phyloP scores from a whole-genome alignment of 176 grass and related monocot species.

The Aegilops speltoides region DNA sequence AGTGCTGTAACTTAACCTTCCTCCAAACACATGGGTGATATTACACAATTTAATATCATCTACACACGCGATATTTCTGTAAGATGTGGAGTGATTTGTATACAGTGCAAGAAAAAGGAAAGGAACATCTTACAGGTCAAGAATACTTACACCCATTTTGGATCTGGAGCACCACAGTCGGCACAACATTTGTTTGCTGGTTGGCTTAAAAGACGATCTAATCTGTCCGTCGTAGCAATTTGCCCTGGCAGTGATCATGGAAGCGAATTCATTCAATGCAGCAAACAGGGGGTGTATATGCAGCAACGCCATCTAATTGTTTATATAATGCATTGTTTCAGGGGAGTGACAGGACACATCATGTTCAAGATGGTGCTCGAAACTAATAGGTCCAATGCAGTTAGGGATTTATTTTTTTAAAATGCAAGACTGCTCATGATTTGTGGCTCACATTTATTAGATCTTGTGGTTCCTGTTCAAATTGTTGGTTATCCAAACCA shows the following conservation, averaged over 20 bases:
- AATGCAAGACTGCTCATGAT: background rate
- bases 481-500: background rate
- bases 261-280: slow-evolving; percentile 14
- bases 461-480: background rate
- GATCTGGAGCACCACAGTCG: slow-evolving; percentile 80
- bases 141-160: slow-evolving; percentile 94
- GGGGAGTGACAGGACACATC: background rate
- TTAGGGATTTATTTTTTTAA: background rate
- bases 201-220: slow-evolving; percentile 68
- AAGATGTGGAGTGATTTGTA: background rate
- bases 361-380: background rate
- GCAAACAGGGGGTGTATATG: background rate
- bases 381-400: background rate
- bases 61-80: background rate
- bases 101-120: background rate
- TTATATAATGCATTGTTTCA: background rate
- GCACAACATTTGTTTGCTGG: slow-evolving; percentile 67
- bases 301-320: background rate
- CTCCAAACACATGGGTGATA: background rate
- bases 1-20: background rate
- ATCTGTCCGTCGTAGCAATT: slow-evolving; percentile 44
- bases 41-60: background rate
- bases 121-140: background rate
- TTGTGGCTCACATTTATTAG: background rate
- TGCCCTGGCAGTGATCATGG: slow-evolving; percentile 25